Percentiles rank a stretch among this genome's conserved stretches.
These are phyloP conservation scores for Umbelopsis vinacea DNA, from an alignment of 192 early-diverging fungal species.

Conservation along the genomic window DNA sequence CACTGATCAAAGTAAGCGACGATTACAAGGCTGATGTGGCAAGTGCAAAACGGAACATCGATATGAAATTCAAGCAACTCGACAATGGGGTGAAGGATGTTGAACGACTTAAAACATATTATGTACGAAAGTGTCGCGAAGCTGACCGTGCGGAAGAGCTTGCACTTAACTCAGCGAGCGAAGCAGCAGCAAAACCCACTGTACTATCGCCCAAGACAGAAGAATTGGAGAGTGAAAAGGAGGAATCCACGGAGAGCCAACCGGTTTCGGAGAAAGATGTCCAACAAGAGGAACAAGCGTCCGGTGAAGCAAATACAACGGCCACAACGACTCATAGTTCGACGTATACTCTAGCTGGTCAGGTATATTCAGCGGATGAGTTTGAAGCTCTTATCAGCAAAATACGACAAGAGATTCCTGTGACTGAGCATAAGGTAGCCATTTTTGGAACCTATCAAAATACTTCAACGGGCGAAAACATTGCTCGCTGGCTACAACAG, in stretches of 20 bases:
- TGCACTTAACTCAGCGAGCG: slow-evolving; percentile 25
- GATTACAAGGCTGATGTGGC: slow-evolving; percentile 42
- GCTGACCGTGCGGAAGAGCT: slow-evolving; percentile 67
- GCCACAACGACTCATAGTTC: neutral
- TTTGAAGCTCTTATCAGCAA: slow-evolving; percentile 40
- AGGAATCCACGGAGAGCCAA: neutral
- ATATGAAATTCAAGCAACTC: slow-evolving; percentile 53
- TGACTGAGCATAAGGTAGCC: slow-evolving; percentile 69
- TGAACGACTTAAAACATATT: slow-evolving; percentile 45
- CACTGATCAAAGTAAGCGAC: slow-evolving; percentile 49
- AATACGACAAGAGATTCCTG: slow-evolving; percentile 64
- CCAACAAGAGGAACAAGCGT: neutral
- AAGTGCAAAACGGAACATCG: slow-evolving; percentile 49
- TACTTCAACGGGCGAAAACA: slow-evolving; percentile 67
- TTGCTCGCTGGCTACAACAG: slow-evolving; percentile 74
- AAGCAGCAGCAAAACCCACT: neutral
- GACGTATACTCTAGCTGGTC: slow-evolving; percentile 20
- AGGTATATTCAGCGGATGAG: slow-evolving; percentile 17
- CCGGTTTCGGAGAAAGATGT: neutral
- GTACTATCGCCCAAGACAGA: neutral
- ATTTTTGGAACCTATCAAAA: slow-evolving; percentile 68
- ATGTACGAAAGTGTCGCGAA: slow-evolving; percentile 57
- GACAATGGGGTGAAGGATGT: slow-evolving; percentile 50
- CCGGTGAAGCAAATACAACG: neutral
- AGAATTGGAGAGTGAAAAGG: neutral